Percentiles rank a stretch among this genome's conserved stretches.
Conservation (phyloP, 2,329 filamentous ascomycete species). For the Curvularia sp. region DNA sequence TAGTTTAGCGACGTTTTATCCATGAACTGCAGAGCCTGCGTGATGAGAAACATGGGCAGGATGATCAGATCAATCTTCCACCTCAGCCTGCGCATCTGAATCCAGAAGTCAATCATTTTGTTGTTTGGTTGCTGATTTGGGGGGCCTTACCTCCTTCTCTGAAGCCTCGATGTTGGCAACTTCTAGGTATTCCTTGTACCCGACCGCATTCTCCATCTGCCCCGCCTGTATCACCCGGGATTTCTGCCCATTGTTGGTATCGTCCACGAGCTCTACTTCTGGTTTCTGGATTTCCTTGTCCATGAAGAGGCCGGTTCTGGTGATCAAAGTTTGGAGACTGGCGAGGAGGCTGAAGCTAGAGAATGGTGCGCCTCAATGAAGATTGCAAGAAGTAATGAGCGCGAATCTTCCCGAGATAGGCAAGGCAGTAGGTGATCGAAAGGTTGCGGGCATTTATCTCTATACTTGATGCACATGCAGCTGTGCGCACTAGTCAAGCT, state of each 20-base stretch:
- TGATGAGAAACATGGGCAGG: slow-evolving; percentile 34
- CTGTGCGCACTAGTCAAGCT: neutral
- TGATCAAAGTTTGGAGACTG: neutral
- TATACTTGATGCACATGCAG: neutral
- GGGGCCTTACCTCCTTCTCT: slow-evolving; percentile 15
- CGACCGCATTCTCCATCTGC: slow-evolving; percentile 23
- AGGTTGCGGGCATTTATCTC: neutral
- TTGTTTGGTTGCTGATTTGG: neutral
- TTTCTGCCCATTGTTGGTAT: neutral
- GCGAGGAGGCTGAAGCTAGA: neutral
- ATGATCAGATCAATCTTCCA: slow-evolving; percentile 37
- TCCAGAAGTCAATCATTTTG: neutral
- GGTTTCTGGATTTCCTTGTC: neutral
- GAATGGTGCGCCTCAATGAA: neutral
- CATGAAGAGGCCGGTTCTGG: neutral
- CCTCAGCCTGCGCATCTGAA: slow-evolving; percentile 19
- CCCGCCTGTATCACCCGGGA: neutral
- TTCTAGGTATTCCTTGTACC: slow-evolving; percentile 27
- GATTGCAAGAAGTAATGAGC: neutral
- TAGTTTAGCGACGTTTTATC: slow-evolving; percentile 37
- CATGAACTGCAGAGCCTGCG: slow-evolving; percentile 34
- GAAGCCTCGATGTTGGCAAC: slow-evolving; percentile 20
- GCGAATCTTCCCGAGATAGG: neutral
- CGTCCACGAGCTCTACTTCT: neutral
- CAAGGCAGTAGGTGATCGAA: neutral